Percentiles rank a stretch among this genome's conserved stretches.
Conservation (phyloP, 371 early-diverging fungal genomes). For the Phascolomyces articulosus region DNA sequence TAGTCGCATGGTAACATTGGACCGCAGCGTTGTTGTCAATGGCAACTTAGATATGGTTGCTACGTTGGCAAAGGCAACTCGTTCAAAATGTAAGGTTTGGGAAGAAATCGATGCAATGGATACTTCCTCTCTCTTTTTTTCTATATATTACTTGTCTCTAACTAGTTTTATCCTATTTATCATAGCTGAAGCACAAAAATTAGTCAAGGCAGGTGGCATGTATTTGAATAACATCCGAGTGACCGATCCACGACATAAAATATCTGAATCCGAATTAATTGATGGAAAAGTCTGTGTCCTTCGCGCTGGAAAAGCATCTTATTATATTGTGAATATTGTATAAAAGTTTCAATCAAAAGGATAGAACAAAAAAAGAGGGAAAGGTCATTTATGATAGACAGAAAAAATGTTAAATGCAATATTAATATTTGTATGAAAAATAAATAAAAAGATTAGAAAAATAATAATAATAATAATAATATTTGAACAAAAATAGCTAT, state of each 20-base stretch:
- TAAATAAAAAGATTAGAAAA: too few relatives aligned
- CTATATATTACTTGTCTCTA: background rate
- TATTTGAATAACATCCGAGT: constrained; percentile 74
- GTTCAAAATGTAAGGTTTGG: constrained; percentile 66
- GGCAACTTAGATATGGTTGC: constrained; percentile 62
- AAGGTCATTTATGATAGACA: background rate
- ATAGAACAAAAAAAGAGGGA: background rate
- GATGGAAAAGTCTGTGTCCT: constrained; percentile 58
- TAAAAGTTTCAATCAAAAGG: constrained; percentile 5
- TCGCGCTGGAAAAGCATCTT: constrained; percentile 66
- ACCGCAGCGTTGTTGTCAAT: constrained; percentile 40
- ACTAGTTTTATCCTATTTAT: background rate
- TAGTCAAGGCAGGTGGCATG: constrained; percentile 75
- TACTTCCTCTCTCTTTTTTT: background rate
- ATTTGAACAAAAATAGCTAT: too few relatives aligned
- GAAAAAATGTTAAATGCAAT: too few relatives aligned
- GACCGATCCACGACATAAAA: constrained; percentile 38
- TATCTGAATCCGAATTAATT: constrained; percentile 55
- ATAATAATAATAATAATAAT: background rate
- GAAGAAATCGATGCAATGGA: too few relatives aligned
- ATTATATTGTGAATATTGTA: constrained; percentile 48
- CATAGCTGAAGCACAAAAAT: constrained; percentile 73
- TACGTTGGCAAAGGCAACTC: constrained; percentile 59
- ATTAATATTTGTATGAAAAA: background rate
- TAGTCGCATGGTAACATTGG: constrained; percentile 45